phyloP scores from a whole-genome alignment of 495 filamentous ascomycete species.

The Haplographium delicatum region DNA sequence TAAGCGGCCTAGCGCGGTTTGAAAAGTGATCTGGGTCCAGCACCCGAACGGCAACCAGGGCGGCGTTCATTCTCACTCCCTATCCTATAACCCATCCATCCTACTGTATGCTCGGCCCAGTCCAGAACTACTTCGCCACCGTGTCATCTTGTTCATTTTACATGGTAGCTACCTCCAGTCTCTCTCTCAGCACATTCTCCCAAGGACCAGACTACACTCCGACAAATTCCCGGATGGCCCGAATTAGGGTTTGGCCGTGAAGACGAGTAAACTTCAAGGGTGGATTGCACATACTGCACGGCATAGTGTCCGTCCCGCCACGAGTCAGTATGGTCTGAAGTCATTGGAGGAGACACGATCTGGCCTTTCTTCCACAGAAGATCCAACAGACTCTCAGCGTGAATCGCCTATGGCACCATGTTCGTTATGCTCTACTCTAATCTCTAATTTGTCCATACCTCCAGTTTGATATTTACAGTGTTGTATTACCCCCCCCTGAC shows the following conservation, averaged over 20 bases:
- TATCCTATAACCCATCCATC: background rate
- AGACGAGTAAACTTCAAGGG: background rate
- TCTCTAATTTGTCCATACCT: too few relatives aligned
- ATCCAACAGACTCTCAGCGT: too few relatives aligned
- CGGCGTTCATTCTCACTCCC: background rate
- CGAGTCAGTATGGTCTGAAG: too few relatives aligned
- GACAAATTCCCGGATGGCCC: background rate
- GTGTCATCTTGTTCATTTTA: background rate
- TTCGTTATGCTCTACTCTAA: too few relatives aligned
- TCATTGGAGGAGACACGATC: too few relatives aligned
- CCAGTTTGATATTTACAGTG: too few relatives aligned
- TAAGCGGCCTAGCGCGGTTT: conserved; percentile 4
- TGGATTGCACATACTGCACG: background rate
- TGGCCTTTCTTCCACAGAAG: too few relatives aligned
- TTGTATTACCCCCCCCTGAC: too few relatives aligned
- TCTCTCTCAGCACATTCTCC: background rate
- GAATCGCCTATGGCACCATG: too few relatives aligned
- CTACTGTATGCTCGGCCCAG: background rate
- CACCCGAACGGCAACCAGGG: too few relatives aligned
- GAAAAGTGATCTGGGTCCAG: background rate
- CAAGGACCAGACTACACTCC: too few relatives aligned
- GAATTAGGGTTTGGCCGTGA: background rate
- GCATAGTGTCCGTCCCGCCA: too few relatives aligned
- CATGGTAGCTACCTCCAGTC: background rate
- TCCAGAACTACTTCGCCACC: conserved; percentile 1